Conservation (phyloP, 2,329 filamentous ascomycete genomes). For the Beauveria sp. region DNA sequence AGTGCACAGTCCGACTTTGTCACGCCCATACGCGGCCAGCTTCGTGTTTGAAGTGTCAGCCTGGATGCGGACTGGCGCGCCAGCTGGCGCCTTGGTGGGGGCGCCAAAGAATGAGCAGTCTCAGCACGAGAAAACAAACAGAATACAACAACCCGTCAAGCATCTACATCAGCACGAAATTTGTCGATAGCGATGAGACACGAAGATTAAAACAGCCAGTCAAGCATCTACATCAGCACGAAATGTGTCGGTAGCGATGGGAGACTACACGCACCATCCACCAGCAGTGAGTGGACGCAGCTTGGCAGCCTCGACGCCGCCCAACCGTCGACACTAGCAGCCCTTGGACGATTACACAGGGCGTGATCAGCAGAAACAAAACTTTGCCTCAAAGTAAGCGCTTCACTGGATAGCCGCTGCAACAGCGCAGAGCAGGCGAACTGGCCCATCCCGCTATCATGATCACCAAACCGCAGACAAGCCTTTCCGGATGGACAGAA, state of each 20-base stretch:
- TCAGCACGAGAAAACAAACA: not conserved
- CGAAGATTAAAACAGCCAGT: not conserved
- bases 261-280: not conserved
- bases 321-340: not conserved
- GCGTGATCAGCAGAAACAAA: no score
- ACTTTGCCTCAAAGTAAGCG: not conserved
- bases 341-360: no score
- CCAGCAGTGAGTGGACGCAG: not conserved
- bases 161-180: not conserved
- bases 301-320: not conserved
- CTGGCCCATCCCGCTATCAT: not conserved
- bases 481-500: no score
- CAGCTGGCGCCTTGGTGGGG: conserved; percentile 4
- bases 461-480: not conserved
- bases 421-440: not conserved
- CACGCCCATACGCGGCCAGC: not conserved
- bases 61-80: not conserved
- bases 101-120: not conserved
- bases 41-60: not conserved
- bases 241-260: not conserved
- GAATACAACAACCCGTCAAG: not conserved
- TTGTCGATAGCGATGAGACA: not conserved
- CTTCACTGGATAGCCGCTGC: not conserved
- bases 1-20: not conserved
- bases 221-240: not conserved